phyloP scores from a whole-genome alignment of 2,329 filamentous ascomycete genomes.

The Mollisiaceae sp. region DNA sequence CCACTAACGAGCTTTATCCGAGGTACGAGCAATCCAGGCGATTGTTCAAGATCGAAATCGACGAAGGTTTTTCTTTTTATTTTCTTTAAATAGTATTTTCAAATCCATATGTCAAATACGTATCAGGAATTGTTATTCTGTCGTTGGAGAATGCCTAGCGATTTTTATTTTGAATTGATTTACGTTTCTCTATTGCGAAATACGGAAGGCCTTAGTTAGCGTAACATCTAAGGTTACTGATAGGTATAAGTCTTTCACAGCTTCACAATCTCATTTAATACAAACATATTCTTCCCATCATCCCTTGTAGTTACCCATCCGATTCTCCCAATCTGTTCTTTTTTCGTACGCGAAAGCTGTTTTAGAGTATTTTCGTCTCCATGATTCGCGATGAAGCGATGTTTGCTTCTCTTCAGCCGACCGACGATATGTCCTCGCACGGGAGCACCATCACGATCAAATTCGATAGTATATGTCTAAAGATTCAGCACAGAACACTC shows the following conservation, averaged over 20 bases:
- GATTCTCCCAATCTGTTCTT: slow-evolving; percentile 54
- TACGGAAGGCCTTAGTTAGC: neutral
- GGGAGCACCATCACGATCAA: slow-evolving; percentile 55
- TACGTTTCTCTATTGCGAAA: no score
- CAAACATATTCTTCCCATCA: slow-evolving; percentile 48
- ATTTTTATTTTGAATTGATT: no score
- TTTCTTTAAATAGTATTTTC: no score
- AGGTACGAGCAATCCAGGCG: no score
- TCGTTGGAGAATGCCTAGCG: no score
- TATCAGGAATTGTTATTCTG: no score
- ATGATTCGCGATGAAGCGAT: slow-evolving; percentile 63
- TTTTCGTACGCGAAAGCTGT: slow-evolving; percentile 48
- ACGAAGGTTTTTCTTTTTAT: no score
- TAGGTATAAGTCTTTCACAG: slow-evolving; percentile 19
- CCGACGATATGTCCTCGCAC: slow-evolving; percentile 57
- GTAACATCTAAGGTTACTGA: neutral
- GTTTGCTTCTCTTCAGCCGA: slow-evolving; percentile 50
- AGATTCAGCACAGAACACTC: slow-evolving; percentile 9
- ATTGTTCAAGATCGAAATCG: neutral
- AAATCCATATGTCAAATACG: no score
- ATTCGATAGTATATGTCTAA: slow-evolving; percentile 66
- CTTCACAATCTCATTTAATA: slow-evolving; percentile 30
- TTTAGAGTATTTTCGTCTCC: slow-evolving; percentile 54
- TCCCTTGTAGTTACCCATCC: slow-evolving; percentile 50
- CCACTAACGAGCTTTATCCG: neutral